phyloP scores from a whole-genome alignment of 176 grass and related monocot genomes.

The Oryza coarctata region DNA sequence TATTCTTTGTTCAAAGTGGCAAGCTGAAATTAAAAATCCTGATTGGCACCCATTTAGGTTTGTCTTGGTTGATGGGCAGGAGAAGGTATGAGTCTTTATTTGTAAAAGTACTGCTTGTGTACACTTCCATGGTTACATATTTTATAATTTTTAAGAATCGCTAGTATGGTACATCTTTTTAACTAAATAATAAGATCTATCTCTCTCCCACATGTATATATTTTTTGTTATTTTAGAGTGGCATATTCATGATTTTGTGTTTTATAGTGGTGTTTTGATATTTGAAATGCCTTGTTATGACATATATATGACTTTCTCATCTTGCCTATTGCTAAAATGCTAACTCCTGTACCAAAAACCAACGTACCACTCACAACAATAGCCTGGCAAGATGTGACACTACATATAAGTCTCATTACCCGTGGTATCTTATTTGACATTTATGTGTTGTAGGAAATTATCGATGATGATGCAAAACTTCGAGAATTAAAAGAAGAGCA shows the following conservation, averaged over 20 bases:
- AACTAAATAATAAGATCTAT: not conserved
- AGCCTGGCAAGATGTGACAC: not conserved
- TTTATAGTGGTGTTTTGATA: not conserved
- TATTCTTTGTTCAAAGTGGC: constrained; percentile 64
- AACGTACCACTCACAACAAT: not conserved
- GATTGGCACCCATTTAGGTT: constrained; percentile 68
- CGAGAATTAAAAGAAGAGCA: constrained; percentile 54
- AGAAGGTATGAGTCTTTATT: constrained; percentile 37
- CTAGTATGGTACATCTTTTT: not conserved
- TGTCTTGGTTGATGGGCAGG: constrained; percentile 42
- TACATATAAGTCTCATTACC: not conserved
- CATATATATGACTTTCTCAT: not conserved
- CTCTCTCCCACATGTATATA: not conserved
- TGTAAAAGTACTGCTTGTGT: not conserved
- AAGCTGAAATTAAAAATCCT: constrained; percentile 63
- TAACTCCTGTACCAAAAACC: not conserved
- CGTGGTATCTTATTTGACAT: not conserved
- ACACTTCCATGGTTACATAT: not conserved
- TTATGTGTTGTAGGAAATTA: constrained; percentile 42
- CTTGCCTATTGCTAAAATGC: not conserved
- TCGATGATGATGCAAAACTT: constrained; percentile 62
- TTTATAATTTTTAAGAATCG: not conserved
- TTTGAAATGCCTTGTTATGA: not conserved
- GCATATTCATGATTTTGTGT: not conserved
- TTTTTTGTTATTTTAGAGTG: not conserved